These are phyloP conservation scores for Mycena galericulata DNA, from an alignment of 768 basidiomycete genomes.

Conservation along the genomic window DNA sequence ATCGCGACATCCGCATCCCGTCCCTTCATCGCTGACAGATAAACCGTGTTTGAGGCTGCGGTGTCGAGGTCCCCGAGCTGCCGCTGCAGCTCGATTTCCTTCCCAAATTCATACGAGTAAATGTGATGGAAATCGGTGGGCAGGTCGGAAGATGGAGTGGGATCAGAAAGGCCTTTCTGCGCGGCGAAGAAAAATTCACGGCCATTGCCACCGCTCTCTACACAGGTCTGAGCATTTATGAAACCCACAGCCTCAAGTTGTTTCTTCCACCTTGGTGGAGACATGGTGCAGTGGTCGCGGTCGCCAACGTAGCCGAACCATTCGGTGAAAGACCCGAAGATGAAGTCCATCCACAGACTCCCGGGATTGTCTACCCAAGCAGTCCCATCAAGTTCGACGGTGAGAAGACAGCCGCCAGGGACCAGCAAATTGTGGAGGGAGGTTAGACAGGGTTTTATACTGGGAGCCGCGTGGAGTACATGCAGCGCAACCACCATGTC, in stretches of 20 bases:
- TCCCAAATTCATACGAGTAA: slow-evolving; percentile 3
- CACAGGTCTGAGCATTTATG: not conserved
- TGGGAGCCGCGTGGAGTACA: slow-evolving; percentile 15
- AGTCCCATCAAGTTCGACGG: slow-evolving; percentile 14
- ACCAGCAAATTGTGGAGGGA: slow-evolving; percentile 6
- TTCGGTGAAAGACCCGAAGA: slow-evolving; percentile 20
- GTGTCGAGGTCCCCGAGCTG: not conserved
- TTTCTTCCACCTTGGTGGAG: slow-evolving; percentile 5
- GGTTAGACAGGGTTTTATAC: not conserved
- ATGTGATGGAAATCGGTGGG: not conserved
- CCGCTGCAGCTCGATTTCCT: not conserved
- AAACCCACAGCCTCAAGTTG: not conserved
- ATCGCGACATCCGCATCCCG: slow-evolving; percentile 15
- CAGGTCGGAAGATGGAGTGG: not conserved
- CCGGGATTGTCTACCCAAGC: slow-evolving; percentile 8
- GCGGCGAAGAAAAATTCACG: slow-evolving; percentile 18
- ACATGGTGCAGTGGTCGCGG: not conserved
- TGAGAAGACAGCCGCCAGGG: slow-evolving; percentile 14
- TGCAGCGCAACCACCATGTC: slow-evolving; percentile 22
- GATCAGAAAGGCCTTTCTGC: not conserved
- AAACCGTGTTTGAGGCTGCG: not conserved
- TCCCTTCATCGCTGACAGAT: not conserved
- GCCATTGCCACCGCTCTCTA: not conserved
- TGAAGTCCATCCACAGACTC: slow-evolving; percentile 15
- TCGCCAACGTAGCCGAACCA: slow-evolving; percentile 16